These are phyloP conservation scores for Prunus kanzakura DNA, from an alignment of 306 rosid species.

Conservation along the genomic window DNA sequence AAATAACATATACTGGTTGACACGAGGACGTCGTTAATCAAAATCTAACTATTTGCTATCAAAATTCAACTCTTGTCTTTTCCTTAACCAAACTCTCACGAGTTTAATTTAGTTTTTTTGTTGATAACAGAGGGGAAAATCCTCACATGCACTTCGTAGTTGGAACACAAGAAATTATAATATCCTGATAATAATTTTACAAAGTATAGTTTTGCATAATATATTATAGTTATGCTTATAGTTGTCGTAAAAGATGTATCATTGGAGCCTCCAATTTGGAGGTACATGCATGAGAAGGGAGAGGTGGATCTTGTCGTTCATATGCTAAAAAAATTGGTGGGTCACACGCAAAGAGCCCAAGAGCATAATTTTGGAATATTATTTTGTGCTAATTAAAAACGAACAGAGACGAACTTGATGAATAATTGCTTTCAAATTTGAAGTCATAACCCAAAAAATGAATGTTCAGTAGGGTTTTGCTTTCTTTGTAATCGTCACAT, in stretches of 20 bases:
- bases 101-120: too few species aligned
- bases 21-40: too few species aligned
- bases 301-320: slow-evolving; percentile 10
- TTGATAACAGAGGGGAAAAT: background rate
- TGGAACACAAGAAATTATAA: background rate
- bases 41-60: background rate
- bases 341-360: background rate
- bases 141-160: background rate
- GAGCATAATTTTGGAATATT: slow-evolving; percentile 6
- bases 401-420: background rate
- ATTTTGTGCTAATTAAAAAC: slow-evolving; percentile 5
- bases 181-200: too few species aligned
- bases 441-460: background rate
- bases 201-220: too few species aligned
- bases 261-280: background rate
- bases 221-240: too few species aligned
- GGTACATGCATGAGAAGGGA: background rate
- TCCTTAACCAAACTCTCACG: too few species aligned
- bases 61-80: too few species aligned
- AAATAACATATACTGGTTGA: too few species aligned
- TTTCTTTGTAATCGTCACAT: too few species aligned
- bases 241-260: background rate
- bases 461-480: too few species aligned
- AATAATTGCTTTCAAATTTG: background rate
- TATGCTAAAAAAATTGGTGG: background rate